Evolutionary conservation across 306 rosid species (phyloP), one percentile per base, ranked within the genome.

Genomic region (Dalbergia oliveri): DNA sequence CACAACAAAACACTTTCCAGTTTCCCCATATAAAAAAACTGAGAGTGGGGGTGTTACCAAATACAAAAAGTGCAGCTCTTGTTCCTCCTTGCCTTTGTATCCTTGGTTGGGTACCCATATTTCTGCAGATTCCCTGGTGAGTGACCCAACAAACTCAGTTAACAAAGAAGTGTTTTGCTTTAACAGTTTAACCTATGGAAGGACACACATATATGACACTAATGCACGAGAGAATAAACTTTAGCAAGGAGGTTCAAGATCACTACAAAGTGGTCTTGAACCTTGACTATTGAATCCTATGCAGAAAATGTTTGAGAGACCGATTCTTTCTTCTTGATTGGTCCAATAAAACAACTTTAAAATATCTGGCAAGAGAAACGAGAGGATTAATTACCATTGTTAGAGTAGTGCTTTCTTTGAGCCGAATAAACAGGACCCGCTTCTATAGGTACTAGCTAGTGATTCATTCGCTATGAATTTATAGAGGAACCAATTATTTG

Each of bases 21-120:
- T 67, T 58, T 53, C 33, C 9, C 33, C 44, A 54, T 45, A 51
- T 54, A 43, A 43, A 75, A 81, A 1, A 67, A 19, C 47, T 23
- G 23, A 15, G 37, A n/a, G 35, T 44, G 3, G 11, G 44, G 11
- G 49, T 35, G 49, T 35, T 83, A 91, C 97, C 97, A 43, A 75
- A 89, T 69, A 91, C 90, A 68, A 90, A 90, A 37, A 91, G 72
- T 34, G 81, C 87, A 80, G 97, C 94, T 83, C 89, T 89, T 68
- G 67, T 87, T 73, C 97, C 94, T 75, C 97, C 97, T 8, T 26
- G 68, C 68, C 66, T 86, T 84, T 77, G 88, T 50, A 33, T 34
- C 75, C 65, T 68, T 63, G 79, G 69, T 67, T 72, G 79, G n/a
- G 76, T 66, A 18, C 23, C 53, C 79, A 81, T 77, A 23, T 81